These are phyloP conservation scores for Yamadazyma diospyri DNA, from an alignment of 1,139 yeast genomes.

Conservation along the genomic window DNA sequence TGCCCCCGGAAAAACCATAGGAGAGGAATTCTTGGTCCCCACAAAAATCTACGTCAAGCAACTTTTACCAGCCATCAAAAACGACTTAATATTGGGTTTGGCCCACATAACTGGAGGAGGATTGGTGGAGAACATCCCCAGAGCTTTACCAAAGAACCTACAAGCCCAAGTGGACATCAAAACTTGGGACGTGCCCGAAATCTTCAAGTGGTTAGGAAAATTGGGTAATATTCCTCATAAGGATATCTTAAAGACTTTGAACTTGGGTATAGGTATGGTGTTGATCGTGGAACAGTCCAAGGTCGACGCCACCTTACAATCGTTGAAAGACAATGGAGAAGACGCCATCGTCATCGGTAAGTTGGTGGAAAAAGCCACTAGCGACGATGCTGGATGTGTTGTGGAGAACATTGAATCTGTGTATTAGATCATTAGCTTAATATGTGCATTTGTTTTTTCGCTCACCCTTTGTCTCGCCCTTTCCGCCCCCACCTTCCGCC, in stretches of 20 bases:
- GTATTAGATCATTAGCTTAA: constrained; percentile 1
- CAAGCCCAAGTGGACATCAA: constrained; percentile 78
- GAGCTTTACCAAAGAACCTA: constrained; percentile 80
- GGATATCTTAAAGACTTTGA: constrained; percentile 87
- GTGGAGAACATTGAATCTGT: constrained; percentile 52
- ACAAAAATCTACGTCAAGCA: constrained; percentile 95
- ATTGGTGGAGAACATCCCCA: constrained; percentile 89
- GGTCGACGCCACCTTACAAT: constrained; percentile 52
- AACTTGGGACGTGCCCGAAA: constrained; percentile 80
- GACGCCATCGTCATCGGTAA: constrained; percentile 76
- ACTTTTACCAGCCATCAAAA: constrained; percentile 66
- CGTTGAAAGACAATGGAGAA: constrained; percentile 67
- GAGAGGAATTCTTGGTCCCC: constrained; percentile 83
- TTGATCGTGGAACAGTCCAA: constrained; percentile 68
- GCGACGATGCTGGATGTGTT: constrained; percentile 57
- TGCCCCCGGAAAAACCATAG: constrained; percentile 67
- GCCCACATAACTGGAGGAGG: constrained; percentile 99
- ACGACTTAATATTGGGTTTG: constrained; percentile 73
- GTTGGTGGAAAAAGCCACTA: constrained; percentile 52
- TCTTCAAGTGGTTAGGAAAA: constrained; percentile 91
- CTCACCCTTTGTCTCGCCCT: background rate
- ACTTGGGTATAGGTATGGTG: constrained; percentile 97
- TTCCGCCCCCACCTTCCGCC: constrained; percentile 1
- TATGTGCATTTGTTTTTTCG: background rate
- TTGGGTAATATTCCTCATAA: constrained; percentile 85